These are phyloP conservation scores for Solanum sejunctum DNA, from an alignment of 257 asterid genomes.

Conservation along the genomic window DNA sequence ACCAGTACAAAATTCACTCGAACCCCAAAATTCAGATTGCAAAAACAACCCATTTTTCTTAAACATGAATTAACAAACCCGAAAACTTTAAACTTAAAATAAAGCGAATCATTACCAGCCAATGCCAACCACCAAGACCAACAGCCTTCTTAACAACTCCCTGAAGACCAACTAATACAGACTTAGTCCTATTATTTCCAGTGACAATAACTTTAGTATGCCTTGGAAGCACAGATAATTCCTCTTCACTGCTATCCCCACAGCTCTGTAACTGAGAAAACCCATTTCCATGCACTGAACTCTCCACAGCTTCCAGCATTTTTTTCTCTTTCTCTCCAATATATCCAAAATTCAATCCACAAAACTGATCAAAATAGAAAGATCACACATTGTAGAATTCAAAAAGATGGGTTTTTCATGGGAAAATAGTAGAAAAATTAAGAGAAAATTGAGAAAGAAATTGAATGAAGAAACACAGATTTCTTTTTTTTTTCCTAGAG, in stretches of 20 bases:
- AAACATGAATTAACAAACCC: not conserved
- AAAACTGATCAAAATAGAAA: not conserved
- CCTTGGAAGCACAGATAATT: constrained; percentile 71
- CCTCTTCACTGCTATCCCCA: constrained; percentile 88
- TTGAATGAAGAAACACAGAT: constrained; percentile 34
- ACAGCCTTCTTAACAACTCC: constrained; percentile 95
- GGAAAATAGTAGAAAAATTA: constrained; percentile 14
- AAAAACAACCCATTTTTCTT: not conserved
- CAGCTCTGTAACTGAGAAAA: constrained; percentile 55
- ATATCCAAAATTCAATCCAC: not conserved
- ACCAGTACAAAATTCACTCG: not conserved
- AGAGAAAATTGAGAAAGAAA: constrained; percentile 20
- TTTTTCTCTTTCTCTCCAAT: not conserved
- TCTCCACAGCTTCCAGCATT: constrained; percentile 53
- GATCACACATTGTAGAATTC: constrained; percentile 22
- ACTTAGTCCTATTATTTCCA: constrained; percentile 85
- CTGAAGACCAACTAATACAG: constrained; percentile 80
- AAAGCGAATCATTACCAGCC: constrained; percentile 51
- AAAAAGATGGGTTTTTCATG: constrained; percentile 3
- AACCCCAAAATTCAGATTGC: not conserved
- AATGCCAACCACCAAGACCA: constrained; percentile 96
- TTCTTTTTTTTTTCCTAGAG: not conserved
- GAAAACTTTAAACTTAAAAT: not conserved
- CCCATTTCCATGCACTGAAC: constrained; percentile 28
- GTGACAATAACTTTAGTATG: constrained; percentile 95